These are phyloP conservation scores for Eucalyptus guilfoylei DNA, from an alignment of 345 rosid species.

Conservation along the genomic window DNA sequence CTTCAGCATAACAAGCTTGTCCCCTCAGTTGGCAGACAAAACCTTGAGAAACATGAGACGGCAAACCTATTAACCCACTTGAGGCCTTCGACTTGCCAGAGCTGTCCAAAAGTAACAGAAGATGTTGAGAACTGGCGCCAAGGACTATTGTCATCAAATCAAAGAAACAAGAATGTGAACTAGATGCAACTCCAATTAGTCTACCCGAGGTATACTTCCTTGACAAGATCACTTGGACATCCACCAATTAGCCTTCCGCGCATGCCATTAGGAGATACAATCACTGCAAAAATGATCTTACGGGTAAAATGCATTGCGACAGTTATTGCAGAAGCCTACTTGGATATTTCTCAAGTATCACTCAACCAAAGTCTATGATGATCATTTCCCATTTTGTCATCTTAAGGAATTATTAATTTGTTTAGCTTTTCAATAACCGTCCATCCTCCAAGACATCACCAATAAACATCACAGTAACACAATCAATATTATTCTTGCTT, in stretches of 20 bases:
- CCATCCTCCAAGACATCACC: background rate
- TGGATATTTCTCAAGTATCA: background rate
- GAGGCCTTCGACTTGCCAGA: slow-evolving; percentile 48
- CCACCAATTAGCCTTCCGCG: slow-evolving; percentile 86
- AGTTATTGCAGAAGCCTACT: background rate
- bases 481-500: background rate
- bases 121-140: background rate
- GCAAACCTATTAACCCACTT: slow-evolving; percentile 56
- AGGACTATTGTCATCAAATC: background rate
- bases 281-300: slow-evolving; percentile 30
- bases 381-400: background rate
- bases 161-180: background rate
- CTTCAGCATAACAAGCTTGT: slow-evolving; percentile 68
- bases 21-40: slow-evolving; percentile 49
- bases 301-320: background rate
- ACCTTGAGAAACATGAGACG: slow-evolving; percentile 55
- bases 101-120: background rate
- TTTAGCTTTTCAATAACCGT: background rate
- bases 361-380: background rate
- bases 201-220: slow-evolving; percentile 84
- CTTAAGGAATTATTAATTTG: background rate
- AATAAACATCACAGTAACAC: background rate
- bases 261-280: slow-evolving; percentile 97
- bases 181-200: background rate
- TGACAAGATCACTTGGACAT: slow-evolving; percentile 88